These are phyloP conservation scores for Colletotrichum salicis DNA, from an alignment of 2,329 filamentous ascomycete species.

Conservation along the genomic window DNA sequence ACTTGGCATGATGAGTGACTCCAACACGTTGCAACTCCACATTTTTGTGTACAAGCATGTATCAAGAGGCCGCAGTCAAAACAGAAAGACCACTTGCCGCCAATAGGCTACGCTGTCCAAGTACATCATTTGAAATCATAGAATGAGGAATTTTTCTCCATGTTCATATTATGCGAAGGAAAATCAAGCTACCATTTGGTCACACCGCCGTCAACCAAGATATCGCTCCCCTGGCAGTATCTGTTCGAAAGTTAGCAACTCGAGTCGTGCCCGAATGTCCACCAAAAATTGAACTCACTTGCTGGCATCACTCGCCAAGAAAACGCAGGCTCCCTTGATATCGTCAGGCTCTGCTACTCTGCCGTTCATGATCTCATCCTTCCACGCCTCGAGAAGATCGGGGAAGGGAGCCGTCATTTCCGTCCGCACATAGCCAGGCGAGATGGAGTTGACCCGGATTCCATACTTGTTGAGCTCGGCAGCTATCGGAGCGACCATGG, in stretches of 20 bases:
- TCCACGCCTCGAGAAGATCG: slow-evolving; percentile 59
- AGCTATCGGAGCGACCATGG: slow-evolving; percentile 33
- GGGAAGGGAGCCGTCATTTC: slow-evolving; percentile 50
- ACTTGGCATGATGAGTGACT: neutral
- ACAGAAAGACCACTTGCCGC: too few relatives aligned
- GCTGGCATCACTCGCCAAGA: slow-evolving; percentile 59
- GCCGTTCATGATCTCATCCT: slow-evolving; percentile 59
- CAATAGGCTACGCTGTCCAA: too few relatives aligned
- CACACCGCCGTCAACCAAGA: slow-evolving; percentile 57
- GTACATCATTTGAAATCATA: too few relatives aligned
- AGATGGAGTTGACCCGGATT: slow-evolving; percentile 32
- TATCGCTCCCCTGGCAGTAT: slow-evolving; percentile 55
- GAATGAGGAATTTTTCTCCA: too few relatives aligned
- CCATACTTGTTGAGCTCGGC: slow-evolving; percentile 26
- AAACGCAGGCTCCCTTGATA: slow-evolving; percentile 59
- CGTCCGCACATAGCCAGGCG: slow-evolving; percentile 34
- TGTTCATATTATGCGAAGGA: neutral
- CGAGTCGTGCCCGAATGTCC: rapidly evolving
- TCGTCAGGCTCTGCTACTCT: slow-evolving; percentile 60
- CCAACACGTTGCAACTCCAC: neutral
- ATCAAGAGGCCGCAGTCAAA: too few relatives aligned
- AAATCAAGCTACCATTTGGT: slow-evolving; percentile 47
- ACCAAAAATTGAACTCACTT: slow-evolving; percentile 45
- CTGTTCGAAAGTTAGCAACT: slow-evolving; percentile 18
- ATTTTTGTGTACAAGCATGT: neutral